phyloP scores from a whole-genome alignment of 2,329 filamentous ascomycete genomes.

The Aspergillus chevalieri region DNA sequence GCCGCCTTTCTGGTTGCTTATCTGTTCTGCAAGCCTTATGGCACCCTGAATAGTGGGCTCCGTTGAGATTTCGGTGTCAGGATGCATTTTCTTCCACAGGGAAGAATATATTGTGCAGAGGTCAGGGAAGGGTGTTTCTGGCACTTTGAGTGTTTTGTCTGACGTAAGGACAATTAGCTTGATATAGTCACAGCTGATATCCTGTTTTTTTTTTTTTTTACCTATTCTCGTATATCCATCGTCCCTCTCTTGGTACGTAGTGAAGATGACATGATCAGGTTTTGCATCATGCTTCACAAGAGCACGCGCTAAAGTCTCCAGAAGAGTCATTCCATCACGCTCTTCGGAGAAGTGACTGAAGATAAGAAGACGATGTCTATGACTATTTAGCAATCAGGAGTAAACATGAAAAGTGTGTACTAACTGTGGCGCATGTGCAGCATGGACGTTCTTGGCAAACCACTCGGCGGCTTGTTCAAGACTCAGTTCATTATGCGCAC shows the following conservation, averaged over 20 bases:
- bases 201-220: background rate
- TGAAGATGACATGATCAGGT: constrained; percentile 26
- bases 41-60: constrained; percentile 22
- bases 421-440: constrained; percentile 4
- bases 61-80: constrained; percentile 12
- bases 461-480: constrained; percentile 32
- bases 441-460: constrained; percentile 23
- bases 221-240: constrained; percentile 18
- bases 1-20: constrained; percentile 10
- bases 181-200: background rate
- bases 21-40: constrained; percentile 14
- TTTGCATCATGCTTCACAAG: constrained; percentile 11
- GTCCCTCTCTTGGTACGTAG: constrained; percentile 21
- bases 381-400: background rate
- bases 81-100: constrained; percentile 18
- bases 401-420: background rate
- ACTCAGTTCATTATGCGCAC: constrained; percentile 41
- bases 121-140: constrained; percentile 14
- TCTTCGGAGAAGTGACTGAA: constrained; percentile 28
- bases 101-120: constrained; percentile 17
- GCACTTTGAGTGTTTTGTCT: constrained; percentile 15
- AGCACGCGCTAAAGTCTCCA: constrained; percentile 14
- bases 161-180: constrained; percentile 4
- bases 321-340: constrained; percentile 19
- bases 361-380: constrained; percentile 21